A percentile compares a stretch with the other conserved stretches of the same genome.
Evolutionary conservation across 2,329 filamentous ascomycete genomes (phyloP).

Genomic region (Trichoderma sp.): DNA sequence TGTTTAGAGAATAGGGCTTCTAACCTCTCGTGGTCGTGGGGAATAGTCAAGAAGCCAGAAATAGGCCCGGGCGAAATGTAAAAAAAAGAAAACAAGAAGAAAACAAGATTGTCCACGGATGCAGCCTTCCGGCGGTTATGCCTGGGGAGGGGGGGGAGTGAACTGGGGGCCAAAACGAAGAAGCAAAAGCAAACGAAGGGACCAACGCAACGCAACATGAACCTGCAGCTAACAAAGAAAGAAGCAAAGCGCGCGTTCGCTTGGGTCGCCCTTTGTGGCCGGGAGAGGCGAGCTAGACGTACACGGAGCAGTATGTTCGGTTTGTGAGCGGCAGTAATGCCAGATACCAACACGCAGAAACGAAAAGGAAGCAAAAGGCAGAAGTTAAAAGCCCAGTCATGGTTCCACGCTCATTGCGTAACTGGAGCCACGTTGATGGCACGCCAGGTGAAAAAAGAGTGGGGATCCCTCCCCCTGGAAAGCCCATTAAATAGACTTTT

Average conservation of each 20-base stretch:
- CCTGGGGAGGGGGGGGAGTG: neutral
- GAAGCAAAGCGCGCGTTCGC: neutral
- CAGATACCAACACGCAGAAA: neutral
- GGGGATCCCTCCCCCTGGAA: constrained; percentile 15
- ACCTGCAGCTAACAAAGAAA: neutral
- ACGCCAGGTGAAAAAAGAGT: neutral
- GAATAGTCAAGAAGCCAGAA: neutral
- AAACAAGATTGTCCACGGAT: neutral
- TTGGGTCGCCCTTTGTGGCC: neutral
- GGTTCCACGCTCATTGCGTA: constrained; percentile 12
- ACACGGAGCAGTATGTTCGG: too few species aligned
- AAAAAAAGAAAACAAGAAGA: neutral
- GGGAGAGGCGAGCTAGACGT: neutral
- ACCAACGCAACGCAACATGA: neutral
- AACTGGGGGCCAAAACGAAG: neutral
- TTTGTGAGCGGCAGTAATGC: neutral
- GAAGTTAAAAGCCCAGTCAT: neutral
- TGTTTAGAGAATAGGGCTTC: neutral
- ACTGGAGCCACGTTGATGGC: constrained; percentile 28
- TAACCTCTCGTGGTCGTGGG: neutral
- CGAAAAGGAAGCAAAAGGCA: neutral
- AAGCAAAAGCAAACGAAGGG: neutral
- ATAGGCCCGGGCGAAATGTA: neutral
- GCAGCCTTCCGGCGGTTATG: neutral
- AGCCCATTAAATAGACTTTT: constrained; percentile 29